Evolutionary conservation across 371 early-diverging fungal species (phyloP), one percentile per base, ranked within the genome.

Genomic region (Entomophthora muscae): DNA sequence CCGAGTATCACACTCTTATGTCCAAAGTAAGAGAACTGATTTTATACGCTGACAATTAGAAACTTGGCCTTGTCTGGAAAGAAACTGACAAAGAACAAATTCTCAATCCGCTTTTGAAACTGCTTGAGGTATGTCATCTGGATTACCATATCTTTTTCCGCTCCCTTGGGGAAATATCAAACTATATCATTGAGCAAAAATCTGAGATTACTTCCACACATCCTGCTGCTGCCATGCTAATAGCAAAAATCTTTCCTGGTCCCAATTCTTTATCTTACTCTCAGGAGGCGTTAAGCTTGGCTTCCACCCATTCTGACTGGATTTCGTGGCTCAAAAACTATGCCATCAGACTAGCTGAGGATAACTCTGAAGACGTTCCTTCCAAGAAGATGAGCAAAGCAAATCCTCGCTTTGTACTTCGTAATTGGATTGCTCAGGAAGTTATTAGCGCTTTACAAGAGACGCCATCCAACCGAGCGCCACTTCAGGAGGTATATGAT

Each of bases 121-220:
- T 89, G 70, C 66, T 89, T 67, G 72, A 75, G 1, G 71, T 74
- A 5, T 76, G 78, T 17, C 63, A 69, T 17, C 73, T 81, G 0
- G 90, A 92, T 68, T 86, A 87, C 65, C 81, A 84, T n/a, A 68
- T 72, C 52, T 86, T 90, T 65, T 83, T 88, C 71, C 75, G 90
- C 1, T 66, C 76, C 0, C 71, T 92, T 1, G 75, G 75, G 3
- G 31, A 33, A n/a, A 30, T 52, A 17, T 42, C 42, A 5, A 17
- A 42, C 17, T 5, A 5, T 17, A 5, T 42, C 42, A 5, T 42
- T 10, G 17, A 42, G 10, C 5, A 42, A 5, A 5, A 5, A 5
- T 5, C 10, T 5, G 42, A 42, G 42, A 42, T 42, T 42, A 42
- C 5, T 17, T 42, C 42, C 42, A 5, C 5, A 5, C 42, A 42